Evolutionary conservation across 2,329 filamentous ascomycete genomes (phyloP), one percentile per base, ranked within the genome.

Genomic region (Epichloe festucae): DNA sequence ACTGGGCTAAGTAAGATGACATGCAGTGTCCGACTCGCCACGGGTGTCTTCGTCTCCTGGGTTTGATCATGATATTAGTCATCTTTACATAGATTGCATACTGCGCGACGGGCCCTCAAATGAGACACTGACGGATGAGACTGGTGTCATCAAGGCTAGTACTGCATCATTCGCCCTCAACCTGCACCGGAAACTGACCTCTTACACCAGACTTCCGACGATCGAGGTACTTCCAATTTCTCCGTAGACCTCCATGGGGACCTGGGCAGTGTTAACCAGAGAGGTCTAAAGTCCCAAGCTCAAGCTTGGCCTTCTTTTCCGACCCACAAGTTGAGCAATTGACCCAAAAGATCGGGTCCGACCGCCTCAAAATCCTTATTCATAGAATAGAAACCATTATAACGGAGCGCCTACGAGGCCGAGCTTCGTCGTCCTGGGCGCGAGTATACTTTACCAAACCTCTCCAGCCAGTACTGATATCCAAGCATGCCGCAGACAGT

Each of bases 221-320:
- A 52, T 43, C 44, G 50, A 48, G 50, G 50, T 52, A 50, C n/a
- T 44, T 19, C 3, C 36, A 15, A n/a, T 1, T 31, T 27, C 36
- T 14, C 34, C 12, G 5, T 3, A 36, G 12, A 8, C 19, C 31
- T 36, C 17, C 17, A 49, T 23, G 19, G 17, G 10, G 19, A 4
- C 49, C n/a, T 31, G n/a, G n/a, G 5, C 14, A 3, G 19, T 40
- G 19, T 23, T 51, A 23, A 51, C 36, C 35, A 6, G 5, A 7
- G 17, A 5, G 35, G 4, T 31, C 4, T 15, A 5, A 21, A 59
- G 57, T 55, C 17, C 51, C 54, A 17, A 57, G 53, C 34, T 58
- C 62, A 7, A 61, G 60, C 38, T 50, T 68, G 11, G 60, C 64
- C 12, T 67, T 67, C 52, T 68, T 68, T 46, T 67, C 67, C 1